Percentiles rank a stretch among this genome's conserved stretches.
Evolutionary conservation across 768 basidiomycete species (phyloP).

Genomic region (Agrocybe pediades): DNA sequence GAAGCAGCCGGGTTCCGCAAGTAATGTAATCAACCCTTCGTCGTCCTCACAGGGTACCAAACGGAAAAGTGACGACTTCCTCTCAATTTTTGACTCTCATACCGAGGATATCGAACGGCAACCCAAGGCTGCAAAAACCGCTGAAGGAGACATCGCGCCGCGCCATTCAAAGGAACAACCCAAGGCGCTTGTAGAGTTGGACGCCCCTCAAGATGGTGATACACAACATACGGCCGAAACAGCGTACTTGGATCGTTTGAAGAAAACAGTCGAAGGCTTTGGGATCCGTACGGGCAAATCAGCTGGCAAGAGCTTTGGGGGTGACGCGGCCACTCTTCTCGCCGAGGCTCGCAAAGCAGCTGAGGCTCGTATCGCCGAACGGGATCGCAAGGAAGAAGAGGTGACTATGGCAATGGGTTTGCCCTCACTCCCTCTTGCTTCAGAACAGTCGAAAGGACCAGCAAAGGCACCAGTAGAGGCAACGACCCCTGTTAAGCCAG

Average conservation of each 20-base stretch:
- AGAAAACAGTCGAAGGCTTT: constrained; percentile 70
- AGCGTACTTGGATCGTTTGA: constrained; percentile 60
- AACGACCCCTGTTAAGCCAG: too few species aligned
- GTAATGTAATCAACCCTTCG: constrained; percentile 4
- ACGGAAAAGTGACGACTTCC: constrained; percentile 65
- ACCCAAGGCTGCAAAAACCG: constrained; percentile 51
- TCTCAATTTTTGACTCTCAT: constrained; percentile 16
- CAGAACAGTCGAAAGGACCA: constrained; percentile 11
- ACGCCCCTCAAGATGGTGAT: neutral
- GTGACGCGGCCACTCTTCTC: constrained; percentile 52
- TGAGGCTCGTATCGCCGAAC: constrained; percentile 68
- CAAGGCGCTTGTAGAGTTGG: constrained; percentile 2
- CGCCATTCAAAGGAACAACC: constrained; percentile 33
- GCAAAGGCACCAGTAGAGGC: constrained; percentile 1
- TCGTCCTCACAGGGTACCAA: constrained; percentile 40
- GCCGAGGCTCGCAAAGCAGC: constrained; percentile 71
- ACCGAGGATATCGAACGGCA: constrained; percentile 44
- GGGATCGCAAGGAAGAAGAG: constrained; percentile 52
- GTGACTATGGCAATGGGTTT: constrained; percentile 22
- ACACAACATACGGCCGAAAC: neutral
- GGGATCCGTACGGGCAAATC: constrained; percentile 60
- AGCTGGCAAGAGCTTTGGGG: constrained; percentile 64
- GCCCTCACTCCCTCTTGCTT: neutral
- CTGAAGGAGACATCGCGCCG: constrained; percentile 35
- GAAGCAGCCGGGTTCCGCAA: constrained; percentile 26